These are phyloP conservation scores for Phanerodontia chrysosporium DNA, from an alignment of 768 basidiomycete genomes.

Conservation along the genomic window DNA sequence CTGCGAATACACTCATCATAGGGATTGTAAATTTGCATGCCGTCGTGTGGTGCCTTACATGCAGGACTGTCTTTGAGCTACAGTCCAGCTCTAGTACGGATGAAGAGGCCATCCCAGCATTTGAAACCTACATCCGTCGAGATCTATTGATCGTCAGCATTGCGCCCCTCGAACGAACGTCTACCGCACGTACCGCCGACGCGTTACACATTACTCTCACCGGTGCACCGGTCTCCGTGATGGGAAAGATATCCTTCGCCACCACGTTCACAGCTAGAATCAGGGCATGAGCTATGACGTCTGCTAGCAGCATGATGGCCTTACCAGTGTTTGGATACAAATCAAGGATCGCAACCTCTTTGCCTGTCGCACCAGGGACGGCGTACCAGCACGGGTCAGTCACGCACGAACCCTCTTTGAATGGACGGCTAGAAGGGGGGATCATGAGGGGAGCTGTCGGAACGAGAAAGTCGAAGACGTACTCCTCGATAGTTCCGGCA, in stretches of 20 bases:
- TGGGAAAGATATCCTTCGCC: constrained; percentile 43
- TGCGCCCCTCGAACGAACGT: background rate
- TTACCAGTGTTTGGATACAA: constrained; percentile 53
- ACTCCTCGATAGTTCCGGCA: constrained; percentile 47
- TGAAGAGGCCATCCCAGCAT: constrained; percentile 44
- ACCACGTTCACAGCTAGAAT: constrained; percentile 43
- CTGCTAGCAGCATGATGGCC: background rate
- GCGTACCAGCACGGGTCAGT: constrained; percentile 60
- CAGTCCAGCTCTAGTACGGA: constrained; percentile 33
- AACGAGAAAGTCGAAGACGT: background rate
- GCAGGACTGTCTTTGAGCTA: no score
- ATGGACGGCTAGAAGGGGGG: constrained; percentile 31
- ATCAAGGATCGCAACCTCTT: constrained; percentile 56
- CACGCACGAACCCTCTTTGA: constrained; percentile 56
- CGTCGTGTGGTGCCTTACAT: no score
- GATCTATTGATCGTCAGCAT: constrained; percentile 26
- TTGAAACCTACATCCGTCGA: constrained; percentile 45
- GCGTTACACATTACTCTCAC: constrained; percentile 54
- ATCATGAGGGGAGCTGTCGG: background rate
- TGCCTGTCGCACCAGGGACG: constrained; percentile 50
- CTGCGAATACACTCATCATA: no score
- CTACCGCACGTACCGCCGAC: constrained; percentile 33
- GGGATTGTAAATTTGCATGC: no score
- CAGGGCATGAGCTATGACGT: background rate
- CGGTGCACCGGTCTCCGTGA: constrained; percentile 39